Evolutionary conservation across 2,329 filamentous ascomycete species (phyloP).

Genomic region (Didymellaceae sp.): DNA sequence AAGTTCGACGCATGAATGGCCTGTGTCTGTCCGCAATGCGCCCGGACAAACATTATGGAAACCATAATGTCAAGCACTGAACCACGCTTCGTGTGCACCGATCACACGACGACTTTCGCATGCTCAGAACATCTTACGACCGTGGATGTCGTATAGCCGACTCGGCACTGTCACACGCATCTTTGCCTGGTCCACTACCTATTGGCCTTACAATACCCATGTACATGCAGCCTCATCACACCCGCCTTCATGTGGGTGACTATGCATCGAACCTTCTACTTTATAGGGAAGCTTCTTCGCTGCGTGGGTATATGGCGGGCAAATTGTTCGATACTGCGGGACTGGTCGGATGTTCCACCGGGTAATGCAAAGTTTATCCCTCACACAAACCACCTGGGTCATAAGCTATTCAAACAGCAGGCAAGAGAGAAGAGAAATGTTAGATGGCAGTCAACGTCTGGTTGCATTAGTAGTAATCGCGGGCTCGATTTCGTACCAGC

Average conservation of each 20-base stretch:
- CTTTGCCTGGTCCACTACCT: background rate
- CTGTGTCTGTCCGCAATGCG: background rate
- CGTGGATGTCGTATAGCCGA: background rate
- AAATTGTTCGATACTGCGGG: slow-evolving; percentile 1
- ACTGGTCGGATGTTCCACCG: slow-evolving; percentile 3
- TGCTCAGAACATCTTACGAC: background rate
- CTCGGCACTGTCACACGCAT: too few relatives aligned
- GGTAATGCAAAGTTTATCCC: slow-evolving; percentile 3
- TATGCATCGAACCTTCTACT: slow-evolving; percentile 6
- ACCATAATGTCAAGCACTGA: background rate
- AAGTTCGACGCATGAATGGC: slow-evolving; percentile 45
- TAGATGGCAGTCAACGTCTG: too few relatives aligned
- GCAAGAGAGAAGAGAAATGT: too few relatives aligned
- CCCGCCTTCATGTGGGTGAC: background rate
- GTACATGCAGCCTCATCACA: background rate
- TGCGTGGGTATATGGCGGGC: background rate
- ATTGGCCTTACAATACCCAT: background rate
- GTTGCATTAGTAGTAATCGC: too few relatives aligned
- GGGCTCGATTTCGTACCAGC: too few relatives aligned
- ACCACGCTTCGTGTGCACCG: too few relatives aligned
- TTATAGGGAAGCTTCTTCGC: background rate
- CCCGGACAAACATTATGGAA: background rate
- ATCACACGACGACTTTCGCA: background rate
- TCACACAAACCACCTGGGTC: background rate
- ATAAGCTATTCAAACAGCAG: background rate